Evolutionary conservation across 305 asterid genomes (phyloP).

Genomic region (Plantago coronopus): DNA sequence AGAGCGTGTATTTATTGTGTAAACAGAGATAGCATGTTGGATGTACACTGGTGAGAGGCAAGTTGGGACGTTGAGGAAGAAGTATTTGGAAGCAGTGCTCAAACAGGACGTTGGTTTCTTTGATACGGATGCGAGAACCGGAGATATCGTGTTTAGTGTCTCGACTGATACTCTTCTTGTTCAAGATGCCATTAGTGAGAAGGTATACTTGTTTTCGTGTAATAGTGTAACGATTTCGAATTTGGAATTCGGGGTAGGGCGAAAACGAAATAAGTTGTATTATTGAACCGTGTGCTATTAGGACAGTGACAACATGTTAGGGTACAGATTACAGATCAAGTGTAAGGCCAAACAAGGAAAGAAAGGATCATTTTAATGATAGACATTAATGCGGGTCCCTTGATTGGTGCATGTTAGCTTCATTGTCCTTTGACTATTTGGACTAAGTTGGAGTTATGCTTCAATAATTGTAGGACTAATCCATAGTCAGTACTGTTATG

Average conservation of each 20-base stretch:
- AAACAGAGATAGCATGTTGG: conserved; percentile 93
- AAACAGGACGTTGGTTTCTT: conserved; percentile 98
- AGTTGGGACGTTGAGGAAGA: conserved; percentile 77
- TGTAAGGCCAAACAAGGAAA: conserved; percentile 10
- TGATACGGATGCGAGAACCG: conserved; percentile 97
- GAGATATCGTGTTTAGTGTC: conserved; percentile 96
- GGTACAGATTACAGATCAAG: conserved; percentile 25
- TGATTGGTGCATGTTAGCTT: background rate
- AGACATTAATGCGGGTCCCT: conserved; percentile 38
- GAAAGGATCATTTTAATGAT: conserved; percentile 22
- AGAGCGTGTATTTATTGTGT: background rate
- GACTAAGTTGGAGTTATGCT: conserved; percentile 10
- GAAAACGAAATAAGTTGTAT: conserved; percentile 10
- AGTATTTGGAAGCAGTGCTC: conserved; percentile 87
- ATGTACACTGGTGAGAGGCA: conserved; percentile 97
- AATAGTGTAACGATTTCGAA: background rate
- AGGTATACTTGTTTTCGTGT: conserved; percentile 34
- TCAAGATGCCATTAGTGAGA: conserved; percentile 99
- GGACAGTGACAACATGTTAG: conserved; percentile 33
- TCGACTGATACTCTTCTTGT: conserved; percentile 97
- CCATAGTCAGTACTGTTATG: conserved; percentile 1
- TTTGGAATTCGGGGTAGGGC: too few species aligned
- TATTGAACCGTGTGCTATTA: conserved; percentile 11
- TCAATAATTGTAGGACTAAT: background rate
- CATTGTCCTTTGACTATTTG: conserved; percentile 4